Conservation (phyloP, 495 filamentous ascomycete genomes). For the Tetracladium setigerum region DNA sequence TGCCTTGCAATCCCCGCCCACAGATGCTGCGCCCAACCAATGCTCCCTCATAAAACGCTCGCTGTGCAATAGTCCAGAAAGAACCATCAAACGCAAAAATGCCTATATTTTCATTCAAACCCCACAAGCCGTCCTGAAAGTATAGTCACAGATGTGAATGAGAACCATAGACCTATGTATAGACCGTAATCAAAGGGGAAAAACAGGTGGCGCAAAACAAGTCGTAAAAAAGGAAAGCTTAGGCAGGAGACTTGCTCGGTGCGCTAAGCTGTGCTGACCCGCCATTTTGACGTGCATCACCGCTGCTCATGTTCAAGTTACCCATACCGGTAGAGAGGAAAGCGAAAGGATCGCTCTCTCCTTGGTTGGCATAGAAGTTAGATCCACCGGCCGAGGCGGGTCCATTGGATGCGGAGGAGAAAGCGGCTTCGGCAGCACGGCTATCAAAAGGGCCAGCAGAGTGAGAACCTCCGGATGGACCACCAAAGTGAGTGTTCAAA, state of each 20-base stretch:
- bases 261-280: conserved; percentile 35
- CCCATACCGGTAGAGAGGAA: conserved; percentile 81
- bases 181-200: conserved; percentile 17
- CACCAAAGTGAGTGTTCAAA: conserved; percentile 68
- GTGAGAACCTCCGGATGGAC: conserved; percentile 56
- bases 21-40: conserved; percentile 7
- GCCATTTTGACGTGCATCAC: conserved; percentile 76
- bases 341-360: conserved; percentile 74
- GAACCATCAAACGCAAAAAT: conserved; percentile 10
- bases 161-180: conserved; percentile 20
- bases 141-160: conserved; percentile 18
- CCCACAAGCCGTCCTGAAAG: conserved; percentile 23
- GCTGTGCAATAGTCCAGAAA: conserved; percentile 18
- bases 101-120: conserved; percentile 23
- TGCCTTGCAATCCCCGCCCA: not conserved
- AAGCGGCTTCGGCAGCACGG: conserved; percentile 84
- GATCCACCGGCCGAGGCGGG: conserved; percentile 54
- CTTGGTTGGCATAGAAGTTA: conserved; percentile 48
- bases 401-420: conserved; percentile 75
- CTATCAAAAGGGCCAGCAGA: conserved; percentile 90
- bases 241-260: conserved; percentile 58
- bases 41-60: conserved; percentile 14
- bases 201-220: conserved; percentile 10
- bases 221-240: conserved; percentile 17
- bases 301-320: conserved; percentile 72